Conservation (phyloP, 208 protist genomes). For the Acanthamoeba sp. region DNA sequence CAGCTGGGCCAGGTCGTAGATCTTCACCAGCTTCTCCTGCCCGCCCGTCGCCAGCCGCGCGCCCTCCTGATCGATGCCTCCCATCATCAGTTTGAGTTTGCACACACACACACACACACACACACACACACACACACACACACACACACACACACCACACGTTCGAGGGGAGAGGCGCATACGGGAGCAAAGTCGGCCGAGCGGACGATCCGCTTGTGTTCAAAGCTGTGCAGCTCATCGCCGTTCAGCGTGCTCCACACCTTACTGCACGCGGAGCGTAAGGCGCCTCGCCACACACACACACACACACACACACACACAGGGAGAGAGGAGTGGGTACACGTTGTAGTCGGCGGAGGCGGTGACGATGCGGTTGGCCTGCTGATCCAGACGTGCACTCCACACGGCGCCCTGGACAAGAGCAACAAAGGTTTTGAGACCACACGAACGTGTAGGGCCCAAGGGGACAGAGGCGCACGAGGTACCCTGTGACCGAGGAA, state of each 20-base stretch:
- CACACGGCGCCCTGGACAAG: conserved; percentile 90
- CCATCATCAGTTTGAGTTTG: too few relatives aligned
- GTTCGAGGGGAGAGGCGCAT: neutral
- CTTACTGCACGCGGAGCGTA: conserved; percentile 82
- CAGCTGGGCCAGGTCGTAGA: conserved; percentile 91
- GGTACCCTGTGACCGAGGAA: conserved; percentile 95
- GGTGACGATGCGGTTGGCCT: conserved; percentile 92
- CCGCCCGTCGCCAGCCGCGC: conserved; percentile 92
- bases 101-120: conserved; percentile 76
- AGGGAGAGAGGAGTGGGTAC: neutral
- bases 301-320: neutral
- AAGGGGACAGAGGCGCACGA: neutral
- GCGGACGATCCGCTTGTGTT: conserved; percentile 95
- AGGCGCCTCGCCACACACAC: neutral
- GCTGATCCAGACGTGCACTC: conserved; percentile 93
- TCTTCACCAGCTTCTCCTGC: conserved; percentile 93
- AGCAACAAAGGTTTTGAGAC: neutral
- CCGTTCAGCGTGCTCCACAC: conserved; percentile 95
- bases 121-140: neutral
- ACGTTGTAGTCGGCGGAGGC: conserved; percentile 95
- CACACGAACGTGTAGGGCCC: neutral
- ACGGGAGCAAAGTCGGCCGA: conserved; percentile 85
- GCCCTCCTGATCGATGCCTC: conserved; percentile 86
- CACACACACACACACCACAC: neutral
- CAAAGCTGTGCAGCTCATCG: conserved; percentile 93